Base-by-base conservation (phyloP, 306 rosid genomes). In the Corylus avellana region DNA sequence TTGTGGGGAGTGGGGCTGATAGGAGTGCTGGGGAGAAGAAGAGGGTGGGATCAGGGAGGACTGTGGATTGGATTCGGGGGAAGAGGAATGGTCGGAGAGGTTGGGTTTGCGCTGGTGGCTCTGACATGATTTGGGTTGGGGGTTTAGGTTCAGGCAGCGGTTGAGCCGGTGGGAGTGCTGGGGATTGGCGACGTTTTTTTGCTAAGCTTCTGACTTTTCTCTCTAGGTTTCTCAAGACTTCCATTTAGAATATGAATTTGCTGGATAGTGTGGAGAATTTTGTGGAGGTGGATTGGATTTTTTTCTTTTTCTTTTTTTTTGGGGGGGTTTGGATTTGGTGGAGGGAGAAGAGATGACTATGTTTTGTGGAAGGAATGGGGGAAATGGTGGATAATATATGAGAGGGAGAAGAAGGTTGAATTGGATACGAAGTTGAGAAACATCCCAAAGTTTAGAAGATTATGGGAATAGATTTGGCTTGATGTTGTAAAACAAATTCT, bases 1-100 rank as follows among this genome's bases (percentile, higher is more conserved):
- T 92, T 0, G 98, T 94, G 5, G 98, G 97, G 13, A 39, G 44
- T 39, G 44, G 44, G 6, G 44, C 4, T 4, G 44, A 39, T 4
- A 39, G 44, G 5, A 39, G 44, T 39, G 44, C 44, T 3, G 44
- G 44, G 44, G 44, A 39, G 44, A 39, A 39, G 44, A 39, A 39
- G 44, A 4, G 44, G 4, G 44, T 89, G 14, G 98, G 98, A n/a
- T 92, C 93, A 46, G 98, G 97, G 39, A 94, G 91, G 1, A 91
- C 88, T 42, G 93, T 77, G 74, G 98, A 91, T 0, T 91, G 72
- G 20, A 73, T 63, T 32, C 72, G 74, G 3, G 98, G 97, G 87
- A 94, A 94, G 16, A 84, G 80, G 49, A 87, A 94, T n/a, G 89
- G 80, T 8, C 70, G 35, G 6, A 3, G 44, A 39, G 44, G 44